Percentiles rank a stretch among this genome's conserved stretches.
phyloP scores from a whole-genome alignment of 2,329 filamentous ascomycete genomes.

The Claviceps capensis region DNA sequence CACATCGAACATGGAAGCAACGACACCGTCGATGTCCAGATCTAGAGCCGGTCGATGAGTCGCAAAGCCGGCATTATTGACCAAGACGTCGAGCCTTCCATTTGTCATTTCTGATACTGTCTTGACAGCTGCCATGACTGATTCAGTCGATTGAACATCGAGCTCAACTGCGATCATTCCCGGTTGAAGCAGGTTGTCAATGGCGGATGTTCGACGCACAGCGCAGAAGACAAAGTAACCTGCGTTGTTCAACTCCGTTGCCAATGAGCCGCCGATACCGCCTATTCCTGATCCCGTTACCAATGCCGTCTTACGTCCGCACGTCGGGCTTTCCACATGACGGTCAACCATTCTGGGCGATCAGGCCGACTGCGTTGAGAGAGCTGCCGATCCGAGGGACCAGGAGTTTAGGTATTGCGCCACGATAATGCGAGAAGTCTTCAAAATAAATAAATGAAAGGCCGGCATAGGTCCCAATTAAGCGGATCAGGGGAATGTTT shows the following conservation, averaged over 20 bases:
- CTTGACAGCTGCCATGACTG: conserved; percentile 12
- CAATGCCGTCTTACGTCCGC: conserved; percentile 3
- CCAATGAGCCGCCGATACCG: conserved; percentile 16
- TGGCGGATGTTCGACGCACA: conserved; percentile 11
- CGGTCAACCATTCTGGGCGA: background rate
- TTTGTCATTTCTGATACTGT: conserved; percentile 7
- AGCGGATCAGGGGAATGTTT: no score
- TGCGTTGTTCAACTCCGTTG: conserved; percentile 8
- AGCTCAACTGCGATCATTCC: conserved; percentile 14
- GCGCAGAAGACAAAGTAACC: conserved; percentile 22
- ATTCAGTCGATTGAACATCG: conserved; percentile 17
- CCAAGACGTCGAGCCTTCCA: conserved; percentile 9
- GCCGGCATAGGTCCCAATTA: no score
- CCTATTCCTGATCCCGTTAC: conserved; percentile 7
- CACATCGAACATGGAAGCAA: conserved; percentile 24
- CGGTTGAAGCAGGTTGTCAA: conserved; percentile 14
- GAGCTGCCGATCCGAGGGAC: background rate
- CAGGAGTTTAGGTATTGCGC: no score
- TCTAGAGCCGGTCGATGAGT: conserved; percentile 17
- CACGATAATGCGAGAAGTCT: no score
- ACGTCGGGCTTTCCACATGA: background rate
- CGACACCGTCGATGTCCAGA: conserved; percentile 14
- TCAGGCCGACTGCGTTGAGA: no score
- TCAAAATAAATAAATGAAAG: no score
- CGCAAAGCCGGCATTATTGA: conserved; percentile 13